Evolutionary conservation across 306 rosid species (phyloP), one percentile per base, ranked within the genome.

Genomic region (Castanea sativa): DNA sequence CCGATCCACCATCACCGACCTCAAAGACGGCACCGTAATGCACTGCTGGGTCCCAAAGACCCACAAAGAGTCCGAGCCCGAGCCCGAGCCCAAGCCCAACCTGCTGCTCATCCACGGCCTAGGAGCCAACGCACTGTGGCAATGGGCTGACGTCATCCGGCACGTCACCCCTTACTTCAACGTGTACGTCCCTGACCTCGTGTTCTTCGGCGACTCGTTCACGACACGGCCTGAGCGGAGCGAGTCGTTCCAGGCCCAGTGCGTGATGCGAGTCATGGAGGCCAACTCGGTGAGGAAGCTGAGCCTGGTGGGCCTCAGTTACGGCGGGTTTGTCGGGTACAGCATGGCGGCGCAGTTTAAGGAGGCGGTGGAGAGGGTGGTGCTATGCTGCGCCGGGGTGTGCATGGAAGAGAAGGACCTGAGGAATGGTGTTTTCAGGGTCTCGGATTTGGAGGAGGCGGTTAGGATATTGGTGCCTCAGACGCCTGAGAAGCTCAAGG

Each of bases 31-130:
- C 41, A 92, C 97, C 41, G 16, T 80, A 29, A 85, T 94, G 60
- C 96, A 92, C 71, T 92, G 97, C 67, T 94, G 97, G 98, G 89
- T 86, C 19, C 98, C 98, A n/a, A 85, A 83, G 30, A 72, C 59
- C 79, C 88, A 18, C 9, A 49, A 38, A 32, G 80, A 77, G 1
- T 52, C 91, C 4, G 88, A 88, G 5, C 5, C 5, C 5, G 41
- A 35, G 49, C 94, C 92, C 18, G 88, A 90, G 8, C 94, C 91
- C 15, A 89, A 88, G 7, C 97, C 92, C 16, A 89, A 88, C 76
- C 94, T 94, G 41, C 88, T 94, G 41, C 92, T 94, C 15, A 85
- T 94, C 83, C 97, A 94, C 79, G 97, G 98, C 38, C 59, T 92
- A 6, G 97, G 93, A 21, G 83, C 87, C 32, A 94, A 91, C 82